phyloP scores from a whole-genome alignment of 2,329 filamentous ascomycete species.

The Penicillium sumatraense region DNA sequence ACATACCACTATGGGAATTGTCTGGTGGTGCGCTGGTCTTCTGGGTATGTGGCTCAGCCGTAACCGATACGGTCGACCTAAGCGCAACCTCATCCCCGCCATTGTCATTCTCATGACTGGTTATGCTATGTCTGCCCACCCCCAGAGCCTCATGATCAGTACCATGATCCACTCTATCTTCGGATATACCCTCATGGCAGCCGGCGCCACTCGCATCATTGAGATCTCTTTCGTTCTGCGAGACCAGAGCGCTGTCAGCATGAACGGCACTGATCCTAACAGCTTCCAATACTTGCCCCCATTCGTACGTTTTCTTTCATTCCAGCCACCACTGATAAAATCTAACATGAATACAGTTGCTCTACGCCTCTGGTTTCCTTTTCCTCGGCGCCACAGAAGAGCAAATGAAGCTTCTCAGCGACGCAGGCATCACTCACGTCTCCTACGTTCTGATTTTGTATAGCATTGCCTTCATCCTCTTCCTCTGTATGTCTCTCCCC shows the following conservation, averaged over 20 bases:
- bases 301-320: conserved; percentile 63
- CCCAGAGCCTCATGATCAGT: conserved; percentile 81
- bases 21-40: conserved; percentile 96
- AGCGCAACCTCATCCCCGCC: conserved; percentile 89
- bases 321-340: conserved; percentile 1
- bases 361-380: conserved; percentile 90
- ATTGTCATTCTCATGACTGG: conserved; percentile 92
- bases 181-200: conserved; percentile 93
- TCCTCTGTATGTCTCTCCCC: conserved; percentile 67
- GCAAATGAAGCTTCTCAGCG: conserved; percentile 80
- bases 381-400: conserved; percentile 99
- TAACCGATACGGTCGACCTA: conserved; percentile 79
- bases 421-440: conserved; percentile 80
- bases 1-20: conserved; percentile 98
- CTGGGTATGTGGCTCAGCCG: conserved; percentile 90
- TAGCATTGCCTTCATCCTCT: conserved; percentile 86
- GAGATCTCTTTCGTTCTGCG: conserved; percentile 87
- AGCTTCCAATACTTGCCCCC: conserved; percentile 74
- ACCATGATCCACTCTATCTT: conserved; percentile 88
- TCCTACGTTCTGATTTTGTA: conserved; percentile 91
- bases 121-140: conserved; percentile 93
- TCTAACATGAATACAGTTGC: conserved; percentile 61
- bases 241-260: conserved; percentile 68
- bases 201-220: conserved; percentile 80
- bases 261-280: conserved; percentile 71